These are phyloP conservation scores for Dicorynia guianensis DNA, from an alignment of 306 rosid species.

Conservation along the genomic window DNA sequence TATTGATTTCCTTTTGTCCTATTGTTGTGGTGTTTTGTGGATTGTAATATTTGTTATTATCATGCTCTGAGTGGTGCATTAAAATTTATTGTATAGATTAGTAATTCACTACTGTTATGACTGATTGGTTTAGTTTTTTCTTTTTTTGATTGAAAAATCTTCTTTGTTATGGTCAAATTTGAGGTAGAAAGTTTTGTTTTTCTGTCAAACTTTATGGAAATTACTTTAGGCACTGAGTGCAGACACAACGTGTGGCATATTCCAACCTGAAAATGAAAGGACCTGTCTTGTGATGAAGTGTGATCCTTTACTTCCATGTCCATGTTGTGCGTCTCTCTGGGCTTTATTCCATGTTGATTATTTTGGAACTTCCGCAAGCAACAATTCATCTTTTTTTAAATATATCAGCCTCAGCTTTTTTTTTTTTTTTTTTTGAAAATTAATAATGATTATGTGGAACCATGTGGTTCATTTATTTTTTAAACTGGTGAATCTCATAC, in stretches of 20 bases:
- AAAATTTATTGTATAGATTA: too few species aligned
- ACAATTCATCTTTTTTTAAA: background rate
- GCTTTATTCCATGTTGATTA: conserved; percentile 22
- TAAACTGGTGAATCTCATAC: background rate
- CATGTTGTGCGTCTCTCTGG: background rate
- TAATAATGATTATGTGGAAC: conserved; percentile 11
- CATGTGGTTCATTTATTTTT: conserved; percentile 33
- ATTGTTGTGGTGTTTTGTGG: background rate
- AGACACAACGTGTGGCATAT: conserved; percentile 11
- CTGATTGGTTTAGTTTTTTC: too few species aligned
- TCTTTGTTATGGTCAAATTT: conserved; percentile 25
- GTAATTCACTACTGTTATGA: too few species aligned
- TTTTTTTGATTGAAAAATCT: too few species aligned
- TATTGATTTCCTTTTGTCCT: conserved; percentile 26
- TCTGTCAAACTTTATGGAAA: conserved; percentile 9
- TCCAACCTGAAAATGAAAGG: conserved; percentile 25
- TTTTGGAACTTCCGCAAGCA: conserved; percentile 4
- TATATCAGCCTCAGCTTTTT: background rate
- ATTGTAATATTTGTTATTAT: too few species aligned
- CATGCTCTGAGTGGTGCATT: too few species aligned
- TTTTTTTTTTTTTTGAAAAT: too few species aligned
- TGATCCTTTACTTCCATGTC: conserved; percentile 22
- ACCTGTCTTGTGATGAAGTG: conserved; percentile 25
- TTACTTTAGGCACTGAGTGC: background rate
- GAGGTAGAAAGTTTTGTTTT: background rate